phyloP scores from a whole-genome alignment of 1,284 basidiomycete genomes.

The Earliella scabrosa region DNA sequence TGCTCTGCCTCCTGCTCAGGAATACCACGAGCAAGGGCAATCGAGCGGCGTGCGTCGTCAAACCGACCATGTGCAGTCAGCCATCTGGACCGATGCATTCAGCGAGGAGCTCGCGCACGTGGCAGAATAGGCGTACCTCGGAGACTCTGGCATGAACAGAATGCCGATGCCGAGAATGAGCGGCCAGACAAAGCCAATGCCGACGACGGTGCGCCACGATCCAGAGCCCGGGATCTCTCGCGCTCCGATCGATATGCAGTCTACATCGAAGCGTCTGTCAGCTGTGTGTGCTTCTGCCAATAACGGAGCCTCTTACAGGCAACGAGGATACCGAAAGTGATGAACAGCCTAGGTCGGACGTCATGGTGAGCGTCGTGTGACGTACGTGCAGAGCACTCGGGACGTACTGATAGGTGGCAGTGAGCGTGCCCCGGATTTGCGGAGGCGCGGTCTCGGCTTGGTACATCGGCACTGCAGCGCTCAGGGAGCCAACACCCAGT shows the following conservation, averaged over 20 bases:
- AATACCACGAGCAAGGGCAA: constrained; percentile 64
- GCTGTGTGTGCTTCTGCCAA: not conserved
- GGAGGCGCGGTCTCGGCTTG: constrained; percentile 80
- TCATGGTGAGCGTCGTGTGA: constrained; percentile 30
- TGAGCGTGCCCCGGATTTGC: constrained; percentile 78
- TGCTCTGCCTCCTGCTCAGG: constrained; percentile 42
- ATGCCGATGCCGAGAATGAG: constrained; percentile 70
- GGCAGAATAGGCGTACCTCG: constrained; percentile 44
- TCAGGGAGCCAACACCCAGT: constrained; percentile 72
- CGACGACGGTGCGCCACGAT: constrained; percentile 74
- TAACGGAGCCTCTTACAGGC: constrained; percentile 52
- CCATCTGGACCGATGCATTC: constrained; percentile 45
- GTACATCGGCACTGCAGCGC: constrained; percentile 80
- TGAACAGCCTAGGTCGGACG: constrained; percentile 58
- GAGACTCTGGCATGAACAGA: constrained; percentile 77
- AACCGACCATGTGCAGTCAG: constrained; percentile 51
- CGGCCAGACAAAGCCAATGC: constrained; percentile 74
- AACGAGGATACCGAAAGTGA: constrained; percentile 78
- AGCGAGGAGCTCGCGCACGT: not conserved
- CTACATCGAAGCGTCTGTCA: constrained; percentile 32
- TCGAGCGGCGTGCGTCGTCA: constrained; percentile 55
- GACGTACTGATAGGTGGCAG: constrained; percentile 37
- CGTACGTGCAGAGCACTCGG: not conserved
- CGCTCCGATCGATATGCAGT: constrained; percentile 64
- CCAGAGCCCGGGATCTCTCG: constrained; percentile 49